Percentiles rank a stretch among this genome's conserved stretches.
Evolutionary conservation across 1,139 yeast species (phyloP).

Genomic region (Suhomyces coccinellae): DNA sequence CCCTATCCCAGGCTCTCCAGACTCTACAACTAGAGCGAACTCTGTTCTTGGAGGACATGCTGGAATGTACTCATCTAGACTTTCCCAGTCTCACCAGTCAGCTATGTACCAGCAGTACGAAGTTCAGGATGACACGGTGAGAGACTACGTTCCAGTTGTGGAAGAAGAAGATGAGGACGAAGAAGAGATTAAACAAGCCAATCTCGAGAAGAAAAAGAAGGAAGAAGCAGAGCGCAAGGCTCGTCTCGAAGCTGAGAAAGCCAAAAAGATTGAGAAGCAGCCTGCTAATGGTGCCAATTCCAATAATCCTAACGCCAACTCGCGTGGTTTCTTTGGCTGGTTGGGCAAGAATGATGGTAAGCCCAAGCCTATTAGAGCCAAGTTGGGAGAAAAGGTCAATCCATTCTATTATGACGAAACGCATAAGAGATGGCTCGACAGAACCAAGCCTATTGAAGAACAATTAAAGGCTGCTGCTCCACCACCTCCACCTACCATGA

Average conservation of each 20-base stretch:
- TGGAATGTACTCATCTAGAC: slow-evolving; percentile 38
- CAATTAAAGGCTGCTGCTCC: slow-evolving; percentile 60
- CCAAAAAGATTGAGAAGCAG: slow-evolving; percentile 7
- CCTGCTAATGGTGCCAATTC: slow-evolving; percentile 13
- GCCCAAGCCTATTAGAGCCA: slow-evolving; percentile 78
- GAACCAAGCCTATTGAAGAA: slow-evolving; percentile 68
- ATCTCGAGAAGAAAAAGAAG: slow-evolving; percentile 14
- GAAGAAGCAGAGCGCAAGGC: slow-evolving; percentile 18
- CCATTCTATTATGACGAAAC: slow-evolving; percentile 77
- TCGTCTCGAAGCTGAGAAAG: slow-evolving; percentile 16
- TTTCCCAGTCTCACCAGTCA: slow-evolving; percentile 49
- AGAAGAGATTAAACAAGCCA: slow-evolving; percentile 20
- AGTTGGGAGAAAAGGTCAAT: slow-evolving; percentile 67
- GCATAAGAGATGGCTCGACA: slow-evolving; percentile 84
- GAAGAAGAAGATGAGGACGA: slow-evolving; percentile 51
- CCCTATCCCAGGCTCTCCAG: slow-evolving; percentile 52
- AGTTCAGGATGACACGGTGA: slow-evolving; percentile 49
- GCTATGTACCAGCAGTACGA: slow-evolving; percentile 50
- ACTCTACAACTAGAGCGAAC: slow-evolving; percentile 46
- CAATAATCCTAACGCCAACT: slow-evolving; percentile 7
- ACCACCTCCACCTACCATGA: slow-evolving; percentile 72
- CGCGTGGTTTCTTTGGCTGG: slow-evolving; percentile 52
- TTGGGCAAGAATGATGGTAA: slow-evolving; percentile 53
- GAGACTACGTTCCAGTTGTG: slow-evolving; percentile 45
- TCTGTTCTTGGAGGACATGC: slow-evolving; percentile 42